A percentile compares a stretch with the other conserved stretches of the same genome.
Conservation (phyloP, 208 protist species). For the Leishmania mexicana region DNA sequence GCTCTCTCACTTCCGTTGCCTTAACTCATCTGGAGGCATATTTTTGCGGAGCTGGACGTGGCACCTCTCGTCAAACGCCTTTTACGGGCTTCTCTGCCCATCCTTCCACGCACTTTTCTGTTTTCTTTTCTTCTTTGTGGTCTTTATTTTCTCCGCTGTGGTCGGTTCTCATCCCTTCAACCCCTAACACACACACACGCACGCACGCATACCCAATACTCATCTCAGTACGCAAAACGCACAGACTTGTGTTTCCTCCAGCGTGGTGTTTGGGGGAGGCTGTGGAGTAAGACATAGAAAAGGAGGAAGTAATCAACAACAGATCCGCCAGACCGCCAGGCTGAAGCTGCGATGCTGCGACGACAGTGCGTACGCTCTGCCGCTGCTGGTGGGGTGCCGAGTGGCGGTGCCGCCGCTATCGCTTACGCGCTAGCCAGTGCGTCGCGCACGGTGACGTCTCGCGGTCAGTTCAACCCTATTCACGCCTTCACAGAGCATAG, state of each 20-base stretch:
- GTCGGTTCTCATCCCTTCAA: not conserved
- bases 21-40: not conserved
- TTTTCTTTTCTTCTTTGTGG: not conserved
- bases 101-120: not conserved
- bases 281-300: not conserved
- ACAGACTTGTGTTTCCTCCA: not conserved
- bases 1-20: not conserved
- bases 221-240: not conserved
- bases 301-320: not conserved
- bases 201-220: not conserved
- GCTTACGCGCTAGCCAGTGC: not conserved
- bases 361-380: not conserved
- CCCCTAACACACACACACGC: not conserved
- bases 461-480: slow-evolving; percentile 86
- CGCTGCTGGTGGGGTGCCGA: not conserved
- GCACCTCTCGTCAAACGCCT: not conserved
- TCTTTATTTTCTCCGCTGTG: not conserved
- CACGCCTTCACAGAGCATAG: slow-evolving; percentile 67
- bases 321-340: not conserved
- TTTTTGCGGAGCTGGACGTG: not conserved
- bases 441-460: slow-evolving; percentile 54
- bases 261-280: not conserved
- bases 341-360: slow-evolving; percentile 2
- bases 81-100: not conserved
- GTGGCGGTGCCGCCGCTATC: not conserved